Conservation (phyloP, 257 asterid species). For the Capsicum baccatum region DNA sequence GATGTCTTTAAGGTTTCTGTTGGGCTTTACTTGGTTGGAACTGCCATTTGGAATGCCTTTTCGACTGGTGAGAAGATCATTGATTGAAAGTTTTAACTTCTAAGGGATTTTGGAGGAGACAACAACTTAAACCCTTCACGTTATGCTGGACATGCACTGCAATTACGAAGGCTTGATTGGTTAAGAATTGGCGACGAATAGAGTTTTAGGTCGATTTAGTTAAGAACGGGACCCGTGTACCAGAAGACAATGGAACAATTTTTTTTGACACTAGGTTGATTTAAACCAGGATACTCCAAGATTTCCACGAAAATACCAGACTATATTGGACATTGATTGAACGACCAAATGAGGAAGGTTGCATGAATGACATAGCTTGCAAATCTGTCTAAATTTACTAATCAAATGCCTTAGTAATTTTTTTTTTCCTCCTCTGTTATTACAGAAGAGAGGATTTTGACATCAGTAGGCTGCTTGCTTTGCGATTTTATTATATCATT, state of each 20-base stretch:
- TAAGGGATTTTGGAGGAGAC: not conserved
- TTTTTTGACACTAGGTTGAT: constrained; percentile 1
- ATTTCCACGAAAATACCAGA: constrained; percentile 21
- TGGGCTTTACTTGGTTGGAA: constrained; percentile 78
- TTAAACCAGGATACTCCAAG: not conserved
- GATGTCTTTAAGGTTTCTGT: constrained; percentile 79
- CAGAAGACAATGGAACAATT: not conserved
- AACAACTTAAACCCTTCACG: constrained; percentile 4
- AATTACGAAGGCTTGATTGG: not conserved
- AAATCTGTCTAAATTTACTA: constrained; percentile 7
- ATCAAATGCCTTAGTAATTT: not conserved
- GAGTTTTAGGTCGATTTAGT: not conserved
- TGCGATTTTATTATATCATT: no score
- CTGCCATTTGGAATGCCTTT: constrained; percentile 83
- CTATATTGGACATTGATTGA: not conserved
- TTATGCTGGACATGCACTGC: not conserved
- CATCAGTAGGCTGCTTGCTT: no score
- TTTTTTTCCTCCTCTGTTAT: no score
- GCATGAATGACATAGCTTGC: not conserved
- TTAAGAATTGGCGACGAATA: not conserved
- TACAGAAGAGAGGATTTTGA: no score
- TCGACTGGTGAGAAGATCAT: constrained; percentile 86
- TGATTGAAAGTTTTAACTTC: constrained; percentile 34
- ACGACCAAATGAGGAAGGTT: not conserved
- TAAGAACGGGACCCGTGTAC: not conserved